A percentile compares a stretch with the other conserved stretches of the same genome.
phyloP scores from a whole-genome alignment of 352 stramenopile species.

The Pythium periplocum region DNA sequence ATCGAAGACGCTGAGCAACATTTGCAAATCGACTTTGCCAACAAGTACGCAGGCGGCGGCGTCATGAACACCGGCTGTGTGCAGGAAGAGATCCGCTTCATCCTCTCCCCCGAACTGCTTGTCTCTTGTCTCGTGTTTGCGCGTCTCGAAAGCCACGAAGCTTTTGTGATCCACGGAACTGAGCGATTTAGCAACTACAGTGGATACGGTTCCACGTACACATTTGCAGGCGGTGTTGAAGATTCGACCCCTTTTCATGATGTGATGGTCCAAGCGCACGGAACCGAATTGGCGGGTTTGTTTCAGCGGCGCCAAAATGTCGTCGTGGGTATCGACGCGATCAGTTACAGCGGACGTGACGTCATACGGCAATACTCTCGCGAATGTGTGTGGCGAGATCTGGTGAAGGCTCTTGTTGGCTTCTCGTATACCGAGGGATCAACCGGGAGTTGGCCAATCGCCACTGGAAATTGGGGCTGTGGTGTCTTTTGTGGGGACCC shows the following conservation, averaged over 20 bases:
- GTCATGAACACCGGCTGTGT: constrained; percentile 70
- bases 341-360: constrained; percentile 38
- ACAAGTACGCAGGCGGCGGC: constrained; percentile 71
- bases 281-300: too few relatives aligned
- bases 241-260: constrained; percentile 23
- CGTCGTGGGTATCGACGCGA: constrained; percentile 70
- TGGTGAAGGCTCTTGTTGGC: constrained; percentile 62
- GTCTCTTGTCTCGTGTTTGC: constrained; percentile 60
- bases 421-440: constrained; percentile 39
- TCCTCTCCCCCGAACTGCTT: constrained; percentile 67
- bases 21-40: constrained; percentile 81
- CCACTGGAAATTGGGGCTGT: constrained; percentile 80
- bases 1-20: constrained; percentile 65
- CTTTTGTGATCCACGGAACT: constrained; percentile 63
- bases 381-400: constrained; percentile 47
- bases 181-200: constrained; percentile 53
- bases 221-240: constrained; percentile 34
- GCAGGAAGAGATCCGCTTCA: constrained; percentile 82
- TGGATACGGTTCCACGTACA: constrained; percentile 58
- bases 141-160: constrained; percentile 55
- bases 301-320: constrained; percentile 37
- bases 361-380: constrained; percentile 42
- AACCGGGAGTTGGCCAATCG: constrained; percentile 38
- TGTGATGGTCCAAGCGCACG: constrained; percentile 1
- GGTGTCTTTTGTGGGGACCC: constrained; percentile 69